A percentile compares a stretch with the other conserved stretches of the same genome.
Conservation (phyloP, 306 rosid species). For the Citrullus amarus region DNA sequence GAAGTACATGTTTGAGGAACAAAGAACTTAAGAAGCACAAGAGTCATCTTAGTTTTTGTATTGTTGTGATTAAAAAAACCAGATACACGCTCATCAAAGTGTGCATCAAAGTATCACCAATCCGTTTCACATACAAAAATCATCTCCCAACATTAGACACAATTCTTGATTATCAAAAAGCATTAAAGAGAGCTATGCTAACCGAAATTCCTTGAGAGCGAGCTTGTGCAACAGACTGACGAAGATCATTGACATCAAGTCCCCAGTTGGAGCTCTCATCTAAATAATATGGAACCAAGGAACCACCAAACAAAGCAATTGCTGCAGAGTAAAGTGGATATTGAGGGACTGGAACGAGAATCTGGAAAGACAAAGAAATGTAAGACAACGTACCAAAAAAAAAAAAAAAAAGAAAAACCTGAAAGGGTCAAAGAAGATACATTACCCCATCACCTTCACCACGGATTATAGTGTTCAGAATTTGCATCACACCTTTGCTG, state of each 20-base stretch:
- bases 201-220: constrained; percentile 77
- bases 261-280: constrained; percentile 99
- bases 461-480: constrained; percentile 68
- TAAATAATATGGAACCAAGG: constrained; percentile 92
- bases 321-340: constrained; percentile 98
- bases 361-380: constrained; percentile 25
- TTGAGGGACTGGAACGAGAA: constrained; percentile 98
- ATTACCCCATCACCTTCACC: constrained; percentile 90
- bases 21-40: neutral
- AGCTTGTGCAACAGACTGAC: constrained; percentile 51
- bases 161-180: neutral
- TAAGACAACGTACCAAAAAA: constrained; percentile 10
- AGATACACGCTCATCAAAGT: neutral
- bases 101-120: neutral
- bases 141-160: neutral
- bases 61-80: neutral
- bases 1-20: neutral
- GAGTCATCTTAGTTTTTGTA: neutral
- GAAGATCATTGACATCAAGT: constrained; percentile 68
- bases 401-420: neutral
- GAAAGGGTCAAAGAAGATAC: neutral
- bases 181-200: constrained; percentile 17
- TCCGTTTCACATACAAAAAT: neutral
- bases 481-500: constrained; percentile 99
- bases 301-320: constrained; percentile 74